A percentile compares a stretch with the other conserved stretches of the same genome.
Evolutionary conservation across 2,329 filamentous ascomycete genomes (phyloP).

Genomic region (Neofusicoccum ribis): DNA sequence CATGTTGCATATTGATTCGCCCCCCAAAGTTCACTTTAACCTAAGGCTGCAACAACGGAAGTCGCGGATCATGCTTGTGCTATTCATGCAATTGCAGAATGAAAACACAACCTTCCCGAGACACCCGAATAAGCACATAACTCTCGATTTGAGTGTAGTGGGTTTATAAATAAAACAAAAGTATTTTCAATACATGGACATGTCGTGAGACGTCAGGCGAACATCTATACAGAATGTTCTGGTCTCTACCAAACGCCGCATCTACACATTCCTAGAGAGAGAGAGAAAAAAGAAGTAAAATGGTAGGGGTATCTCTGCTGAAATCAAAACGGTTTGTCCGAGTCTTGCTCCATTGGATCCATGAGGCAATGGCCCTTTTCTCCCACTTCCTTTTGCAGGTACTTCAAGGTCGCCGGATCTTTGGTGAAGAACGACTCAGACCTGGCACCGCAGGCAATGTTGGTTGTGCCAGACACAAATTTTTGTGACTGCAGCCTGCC

Average conservation of each 20-base stretch:
- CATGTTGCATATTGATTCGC: not conserved
- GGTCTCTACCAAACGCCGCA: not conserved
- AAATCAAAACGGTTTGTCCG: constrained; percentile 13
- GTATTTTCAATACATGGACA: not conserved
- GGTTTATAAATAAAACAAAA: not conserved
- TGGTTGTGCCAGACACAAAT: constrained; percentile 24
- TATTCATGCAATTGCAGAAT: not conserved
- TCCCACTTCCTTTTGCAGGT: constrained; percentile 29
- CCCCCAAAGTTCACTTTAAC: not conserved
- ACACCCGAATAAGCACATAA: not conserved
- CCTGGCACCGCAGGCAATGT: constrained; percentile 37
- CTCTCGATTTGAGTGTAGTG: not conserved
- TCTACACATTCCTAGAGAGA: not conserved
- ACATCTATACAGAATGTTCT: not conserved
- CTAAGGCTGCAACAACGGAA: not conserved
- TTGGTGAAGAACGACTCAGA: constrained; percentile 27
- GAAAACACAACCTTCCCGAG: not conserved
- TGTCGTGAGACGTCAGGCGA: not conserved
- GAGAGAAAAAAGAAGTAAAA: not conserved
- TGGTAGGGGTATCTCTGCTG: not conserved
- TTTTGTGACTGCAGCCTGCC: constrained; percentile 2
- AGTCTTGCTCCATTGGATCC: constrained; percentile 23
- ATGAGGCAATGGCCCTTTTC: constrained; percentile 29
- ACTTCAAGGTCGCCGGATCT: constrained; percentile 28
- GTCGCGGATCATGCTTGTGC: not conserved